These are phyloP conservation scores for Candida tammaniensis DNA, from an alignment of 805 yeast species.

Conservation along the genomic window DNA sequence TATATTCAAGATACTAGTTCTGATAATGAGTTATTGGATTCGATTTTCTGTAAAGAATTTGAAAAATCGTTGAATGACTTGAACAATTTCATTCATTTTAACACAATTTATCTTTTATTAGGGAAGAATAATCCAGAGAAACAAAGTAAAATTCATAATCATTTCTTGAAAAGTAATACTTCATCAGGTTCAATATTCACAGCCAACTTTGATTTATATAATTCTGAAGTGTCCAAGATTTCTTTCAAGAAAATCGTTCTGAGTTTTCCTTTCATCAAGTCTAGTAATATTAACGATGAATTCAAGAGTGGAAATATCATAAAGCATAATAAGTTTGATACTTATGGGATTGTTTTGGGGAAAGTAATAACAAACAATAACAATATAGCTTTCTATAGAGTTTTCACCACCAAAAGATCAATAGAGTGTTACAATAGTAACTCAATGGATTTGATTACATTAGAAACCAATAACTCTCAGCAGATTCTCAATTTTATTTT, in stretches of 20 bases:
- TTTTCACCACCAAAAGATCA: constrained; percentile 14
- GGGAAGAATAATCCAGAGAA: background rate
- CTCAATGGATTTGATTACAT: constrained; percentile 8
- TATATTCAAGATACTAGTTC: constrained; percentile 7
- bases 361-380: background rate
- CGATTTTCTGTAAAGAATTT: constrained; percentile 9
- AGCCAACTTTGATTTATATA: constrained; percentile 5
- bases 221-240: constrained; percentile 5
- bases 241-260: constrained; percentile 5
- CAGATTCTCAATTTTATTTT: constrained; percentile 5
- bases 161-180: constrained; percentile 1
- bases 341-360: constrained; percentile 13
- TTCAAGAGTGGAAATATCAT: constrained; percentile 8
- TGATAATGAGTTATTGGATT: constrained; percentile 10
- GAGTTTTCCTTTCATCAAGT: constrained; percentile 4
- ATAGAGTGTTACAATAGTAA: constrained; percentile 13
- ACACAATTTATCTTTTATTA: constrained; percentile 10
- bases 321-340: constrained; percentile 10
- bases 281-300: background rate
- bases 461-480: constrained; percentile 1
- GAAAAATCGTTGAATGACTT: constrained; percentile 10
- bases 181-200: constrained; percentile 4
- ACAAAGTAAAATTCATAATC: constrained; percentile 1
- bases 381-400: constrained; percentile 9
- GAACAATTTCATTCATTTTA: constrained; percentile 16